These are phyloP conservation scores for Rhytidhysteron rufulum DNA, from an alignment of 2,329 filamentous ascomycete genomes.

Conservation along the genomic window DNA sequence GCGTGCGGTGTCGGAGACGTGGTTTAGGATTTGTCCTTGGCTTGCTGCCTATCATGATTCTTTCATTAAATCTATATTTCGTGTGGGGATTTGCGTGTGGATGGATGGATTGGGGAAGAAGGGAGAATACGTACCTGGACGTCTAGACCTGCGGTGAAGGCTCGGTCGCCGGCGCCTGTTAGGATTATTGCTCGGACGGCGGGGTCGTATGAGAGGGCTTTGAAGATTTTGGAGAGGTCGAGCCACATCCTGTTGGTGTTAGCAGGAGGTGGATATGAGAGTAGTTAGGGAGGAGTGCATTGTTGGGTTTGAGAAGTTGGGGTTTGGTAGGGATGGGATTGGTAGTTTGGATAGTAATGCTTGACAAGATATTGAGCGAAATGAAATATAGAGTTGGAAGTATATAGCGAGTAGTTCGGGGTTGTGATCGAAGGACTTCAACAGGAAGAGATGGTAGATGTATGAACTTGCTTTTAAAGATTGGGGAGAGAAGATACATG, in stretches of 20 bases:
- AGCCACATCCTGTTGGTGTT: slow-evolving; percentile 85
- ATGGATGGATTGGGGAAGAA: background rate
- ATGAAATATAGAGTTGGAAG: too few species aligned
- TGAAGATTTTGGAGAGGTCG: slow-evolving; percentile 71
- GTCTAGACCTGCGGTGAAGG: slow-evolving; percentile 84
- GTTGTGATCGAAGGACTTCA: too few species aligned
- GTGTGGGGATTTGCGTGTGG: slow-evolving; percentile 14
- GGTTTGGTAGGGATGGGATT: too few species aligned
- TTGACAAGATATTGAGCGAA: too few species aligned
- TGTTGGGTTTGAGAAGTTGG: too few species aligned
- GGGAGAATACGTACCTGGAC: slow-evolving; percentile 42
- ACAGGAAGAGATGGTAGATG: too few species aligned
- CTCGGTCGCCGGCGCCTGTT: slow-evolving; percentile 74
- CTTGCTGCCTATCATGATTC: slow-evolving; percentile 66
- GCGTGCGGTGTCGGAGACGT: slow-evolving; percentile 59
- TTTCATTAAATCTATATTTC: too few species aligned
- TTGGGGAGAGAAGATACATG: background rate
- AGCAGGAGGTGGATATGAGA: too few species aligned
- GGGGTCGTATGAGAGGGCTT: slow-evolving; percentile 65
- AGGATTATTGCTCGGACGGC: slow-evolving; percentile 74
- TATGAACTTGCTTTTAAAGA: too few species aligned
- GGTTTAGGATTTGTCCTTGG: slow-evolving; percentile 41
- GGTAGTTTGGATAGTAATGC: too few species aligned
- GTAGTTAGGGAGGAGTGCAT: too few species aligned
- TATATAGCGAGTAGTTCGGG: too few species aligned